phyloP scores from a whole-genome alignment of 164 flowering plant species.

The Pachysandra terminalis region DNA sequence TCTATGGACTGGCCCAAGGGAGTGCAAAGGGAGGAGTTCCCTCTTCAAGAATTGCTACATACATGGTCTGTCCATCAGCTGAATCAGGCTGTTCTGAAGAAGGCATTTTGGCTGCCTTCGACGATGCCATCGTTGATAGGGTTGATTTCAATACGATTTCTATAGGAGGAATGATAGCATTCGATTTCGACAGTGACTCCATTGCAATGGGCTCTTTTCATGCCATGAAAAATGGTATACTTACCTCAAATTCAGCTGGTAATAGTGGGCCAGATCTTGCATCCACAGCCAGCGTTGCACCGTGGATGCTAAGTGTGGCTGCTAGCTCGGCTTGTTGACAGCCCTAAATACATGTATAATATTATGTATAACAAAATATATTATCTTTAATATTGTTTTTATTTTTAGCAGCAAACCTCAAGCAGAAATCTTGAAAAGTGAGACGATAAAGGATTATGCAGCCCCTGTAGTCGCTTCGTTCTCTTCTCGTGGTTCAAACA shows the following conservation, averaged over 20 bases:
- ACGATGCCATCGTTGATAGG: constrained; percentile 40
- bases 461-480: constrained; percentile 46
- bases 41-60: constrained; percentile 32
- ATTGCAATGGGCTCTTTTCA: constrained; percentile 34
- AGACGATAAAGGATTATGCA: constrained; percentile 6
- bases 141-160: constrained; percentile 32
- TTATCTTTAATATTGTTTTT: too few relatives aligned
- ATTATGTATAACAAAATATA: too few relatives aligned
- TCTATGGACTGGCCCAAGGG: constrained; percentile 32
- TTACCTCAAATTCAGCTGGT: constrained; percentile 22
- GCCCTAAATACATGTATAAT: too few relatives aligned
- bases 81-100: background rate
- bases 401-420: constrained; percentile 12
- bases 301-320: constrained; percentile 34
- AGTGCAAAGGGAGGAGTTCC: constrained; percentile 42
- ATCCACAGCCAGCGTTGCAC: constrained; percentile 10
- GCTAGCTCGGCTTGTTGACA: constrained; percentile 25
- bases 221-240: constrained; percentile 32
- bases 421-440: constrained; percentile 15
- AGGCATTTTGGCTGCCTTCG: constrained; percentile 31
- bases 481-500: constrained; percentile 66
- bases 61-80: constrained; percentile 23
- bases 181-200: background rate
- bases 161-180: background rate
- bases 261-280: constrained; percentile 10